Conservation (phyloP, 352 stramenopile species). For the Aphanomyces astaci region DNA sequence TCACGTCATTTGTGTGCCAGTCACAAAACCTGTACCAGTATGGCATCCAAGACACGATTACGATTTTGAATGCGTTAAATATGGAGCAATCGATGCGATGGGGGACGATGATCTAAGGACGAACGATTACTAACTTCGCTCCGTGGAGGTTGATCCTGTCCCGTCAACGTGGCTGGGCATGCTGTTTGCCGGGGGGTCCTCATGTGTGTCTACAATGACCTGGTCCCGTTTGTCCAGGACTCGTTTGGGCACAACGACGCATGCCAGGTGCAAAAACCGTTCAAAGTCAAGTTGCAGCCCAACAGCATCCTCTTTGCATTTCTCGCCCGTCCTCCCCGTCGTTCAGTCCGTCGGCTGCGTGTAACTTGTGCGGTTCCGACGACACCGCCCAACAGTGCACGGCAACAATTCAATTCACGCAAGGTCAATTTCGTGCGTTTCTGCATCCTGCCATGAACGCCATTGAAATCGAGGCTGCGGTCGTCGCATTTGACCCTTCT, state of each 20-base stretch:
- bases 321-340: no score
- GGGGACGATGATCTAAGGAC: background rate
- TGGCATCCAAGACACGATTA: background rate
- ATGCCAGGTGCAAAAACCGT: background rate
- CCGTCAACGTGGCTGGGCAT: background rate
- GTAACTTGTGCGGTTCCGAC: no score
- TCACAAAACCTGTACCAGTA: constrained; percentile 4
- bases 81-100: background rate
- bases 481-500: no score
- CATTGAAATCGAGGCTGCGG: no score
- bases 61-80: background rate
- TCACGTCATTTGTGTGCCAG: background rate
- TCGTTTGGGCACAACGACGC: constrained; percentile 8
- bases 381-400: no score
- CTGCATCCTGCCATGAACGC: no score
- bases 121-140: background rate
- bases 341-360: no score
- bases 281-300: background rate
- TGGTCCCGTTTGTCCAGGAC: background rate
- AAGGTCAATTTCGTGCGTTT: no score
- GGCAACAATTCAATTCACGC: no score
- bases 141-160: background rate
- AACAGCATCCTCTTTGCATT: background rate
- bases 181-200: background rate
- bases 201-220: background rate